A percentile compares a stretch with the other conserved stretches of the same genome.
These are phyloP conservation scores for Populus nigra DNA, from an alignment of 345 rosid genomes.

Conservation along the genomic window DNA sequence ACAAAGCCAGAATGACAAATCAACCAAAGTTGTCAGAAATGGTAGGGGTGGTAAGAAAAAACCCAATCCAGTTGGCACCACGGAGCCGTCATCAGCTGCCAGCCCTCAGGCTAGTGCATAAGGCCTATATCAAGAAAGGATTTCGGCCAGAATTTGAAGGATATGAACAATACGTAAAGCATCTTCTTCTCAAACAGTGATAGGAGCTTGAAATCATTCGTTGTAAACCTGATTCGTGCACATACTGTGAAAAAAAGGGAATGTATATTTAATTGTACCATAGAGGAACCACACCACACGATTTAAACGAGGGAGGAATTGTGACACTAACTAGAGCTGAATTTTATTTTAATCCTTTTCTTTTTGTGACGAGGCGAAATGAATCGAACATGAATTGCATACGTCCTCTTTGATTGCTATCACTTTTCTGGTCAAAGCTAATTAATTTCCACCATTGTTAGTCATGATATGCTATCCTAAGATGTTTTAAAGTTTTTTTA, in stretches of 20 bases:
- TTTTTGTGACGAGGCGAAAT: background rate
- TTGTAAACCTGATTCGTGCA: background rate
- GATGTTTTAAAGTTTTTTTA: too few species aligned
- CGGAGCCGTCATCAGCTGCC: slow-evolving; percentile 53
- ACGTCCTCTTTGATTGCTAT: too few species aligned
- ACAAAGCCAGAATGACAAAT: slow-evolving; percentile 41
- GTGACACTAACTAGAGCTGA: background rate
- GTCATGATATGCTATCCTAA: too few species aligned
- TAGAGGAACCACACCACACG: slow-evolving; percentile 21
- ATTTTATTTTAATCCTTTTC: background rate
- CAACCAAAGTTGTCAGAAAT: slow-evolving; percentile 45
- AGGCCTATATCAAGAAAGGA: background rate
- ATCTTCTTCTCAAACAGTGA: background rate
- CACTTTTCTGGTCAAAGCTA: too few species aligned
- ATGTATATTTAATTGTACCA: slow-evolving; percentile 8
- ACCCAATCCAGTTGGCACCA: slow-evolving; percentile 42
- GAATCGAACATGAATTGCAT: background rate
- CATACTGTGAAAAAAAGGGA: background rate
- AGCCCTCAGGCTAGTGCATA: slow-evolving; percentile 41
- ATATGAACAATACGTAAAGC: background rate
- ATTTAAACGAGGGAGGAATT: slow-evolving; percentile 2
- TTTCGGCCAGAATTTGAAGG: background rate
- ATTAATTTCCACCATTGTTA: too few species aligned
- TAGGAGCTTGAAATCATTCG: background rate
- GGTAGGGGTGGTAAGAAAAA: slow-evolving; percentile 39